phyloP scores from a whole-genome alignment of 306 rosid species.

The Biancaea sappan region DNA sequence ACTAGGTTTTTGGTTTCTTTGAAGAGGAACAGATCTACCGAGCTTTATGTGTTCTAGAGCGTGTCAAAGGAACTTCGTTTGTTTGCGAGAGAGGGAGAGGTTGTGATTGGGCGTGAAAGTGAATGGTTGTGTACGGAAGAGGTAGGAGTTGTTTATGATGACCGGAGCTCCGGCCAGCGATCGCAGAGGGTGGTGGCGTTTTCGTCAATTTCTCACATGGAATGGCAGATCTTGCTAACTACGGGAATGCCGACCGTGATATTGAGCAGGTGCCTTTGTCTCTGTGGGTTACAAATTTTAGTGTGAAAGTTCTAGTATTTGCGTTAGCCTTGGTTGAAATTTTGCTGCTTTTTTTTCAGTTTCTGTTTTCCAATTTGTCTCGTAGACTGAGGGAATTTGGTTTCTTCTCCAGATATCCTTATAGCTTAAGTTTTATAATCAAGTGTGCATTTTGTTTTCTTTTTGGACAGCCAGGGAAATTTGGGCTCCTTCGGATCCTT shows the following conservation, averaged over 20 bases:
- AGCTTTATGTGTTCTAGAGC: constrained; percentile 35
- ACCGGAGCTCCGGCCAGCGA: constrained; percentile 85
- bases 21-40: constrained; percentile 61
- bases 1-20: constrained; percentile 38
- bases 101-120: constrained; percentile 48
- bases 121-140: constrained; percentile 63
- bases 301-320: constrained; percentile 21
- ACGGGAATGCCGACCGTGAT: constrained; percentile 96
- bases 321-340: not conserved
- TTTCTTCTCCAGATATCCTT: not conserved
- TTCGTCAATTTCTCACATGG: constrained; percentile 87
- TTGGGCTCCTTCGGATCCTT: not conserved
- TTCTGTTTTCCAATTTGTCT: constrained; percentile 10
- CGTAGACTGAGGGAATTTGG: not conserved
- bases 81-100: constrained; percentile 35
- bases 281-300: not conserved
- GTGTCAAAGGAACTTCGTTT: constrained; percentile 38
- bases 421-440: constrained; percentile 28
- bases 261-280: constrained; percentile 68
- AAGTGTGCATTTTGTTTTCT: constrained; percentile 21
- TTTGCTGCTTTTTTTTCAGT: constrained; percentile 27
- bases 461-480: constrained; percentile 26
- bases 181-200: constrained; percentile 95
- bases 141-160: constrained; percentile 71
- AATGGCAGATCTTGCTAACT: constrained; percentile 99